These are phyloP conservation scores for Coprinopsis cinerea DNA, from an alignment of 768 basidiomycete species.

Conservation along the genomic window DNA sequence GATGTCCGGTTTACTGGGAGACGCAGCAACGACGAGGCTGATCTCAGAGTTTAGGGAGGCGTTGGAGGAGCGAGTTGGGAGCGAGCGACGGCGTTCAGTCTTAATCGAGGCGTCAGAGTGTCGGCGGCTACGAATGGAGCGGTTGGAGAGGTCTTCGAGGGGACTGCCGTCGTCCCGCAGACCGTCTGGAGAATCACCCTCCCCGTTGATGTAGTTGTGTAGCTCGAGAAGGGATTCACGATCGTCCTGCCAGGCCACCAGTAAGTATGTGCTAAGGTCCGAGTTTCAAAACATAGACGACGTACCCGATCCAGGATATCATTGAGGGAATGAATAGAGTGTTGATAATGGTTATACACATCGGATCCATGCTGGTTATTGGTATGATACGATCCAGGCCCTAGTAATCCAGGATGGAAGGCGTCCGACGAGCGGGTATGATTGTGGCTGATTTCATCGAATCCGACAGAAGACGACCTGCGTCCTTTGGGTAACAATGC, in stretches of 20 bases:
- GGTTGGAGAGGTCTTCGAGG: not conserved
- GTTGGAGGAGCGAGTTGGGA: slow-evolving; percentile 58
- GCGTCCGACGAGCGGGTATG: slow-evolving; percentile 8
- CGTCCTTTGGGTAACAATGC: slow-evolving; percentile 37
- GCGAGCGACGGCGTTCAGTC: slow-evolving; percentile 64
- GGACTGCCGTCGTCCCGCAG: too few species aligned
- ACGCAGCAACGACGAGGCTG: slow-evolving; percentile 20
- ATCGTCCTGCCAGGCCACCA: slow-evolving; percentile 63
- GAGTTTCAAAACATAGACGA: too few species aligned
- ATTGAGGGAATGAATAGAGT: slow-evolving; percentile 73
- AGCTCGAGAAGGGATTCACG: slow-evolving; percentile 67
- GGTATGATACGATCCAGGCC: not conserved
- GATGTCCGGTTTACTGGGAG: slow-evolving; percentile 37
- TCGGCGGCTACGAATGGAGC: slow-evolving; percentile 13
- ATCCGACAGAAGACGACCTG: slow-evolving; percentile 10
- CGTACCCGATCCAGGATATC: slow-evolving; percentile 77
- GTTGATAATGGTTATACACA: slow-evolving; percentile 72
- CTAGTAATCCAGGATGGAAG: not conserved
- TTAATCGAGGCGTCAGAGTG: slow-evolving; percentile 36
- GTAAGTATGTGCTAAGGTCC: too few species aligned
- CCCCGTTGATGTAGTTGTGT: slow-evolving; percentile 56
- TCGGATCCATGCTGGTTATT: slow-evolving; percentile 27
- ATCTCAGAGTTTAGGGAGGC: slow-evolving; percentile 53
- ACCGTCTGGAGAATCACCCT: slow-evolving; percentile 12
- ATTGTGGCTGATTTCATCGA: slow-evolving; percentile 14